Conservation (phyloP, 1,139 yeast species). For the Saccharomycopsis crataegensis region DNA sequence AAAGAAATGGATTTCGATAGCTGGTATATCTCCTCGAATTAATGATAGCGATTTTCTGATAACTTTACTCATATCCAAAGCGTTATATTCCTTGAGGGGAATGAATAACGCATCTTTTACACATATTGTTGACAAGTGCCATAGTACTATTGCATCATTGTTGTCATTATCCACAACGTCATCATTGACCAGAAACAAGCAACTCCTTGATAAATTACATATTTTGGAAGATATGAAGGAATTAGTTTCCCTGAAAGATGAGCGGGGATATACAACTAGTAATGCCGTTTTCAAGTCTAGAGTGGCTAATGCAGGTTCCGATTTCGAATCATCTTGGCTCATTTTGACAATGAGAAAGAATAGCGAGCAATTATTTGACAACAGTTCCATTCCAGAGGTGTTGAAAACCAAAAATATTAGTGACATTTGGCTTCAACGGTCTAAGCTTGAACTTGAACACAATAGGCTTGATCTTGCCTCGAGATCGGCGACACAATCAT, state of each 20-base stretch:
- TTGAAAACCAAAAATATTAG: constrained; percentile 36
- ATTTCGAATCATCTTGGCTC: constrained; percentile 56
- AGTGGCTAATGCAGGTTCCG: constrained; percentile 47
- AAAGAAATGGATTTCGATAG: constrained; percentile 34
- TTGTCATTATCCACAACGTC: constrained; percentile 43
- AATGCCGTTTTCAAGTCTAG: constrained; percentile 27
- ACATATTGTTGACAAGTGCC: constrained; percentile 32
- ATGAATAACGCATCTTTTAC: constrained; percentile 25
- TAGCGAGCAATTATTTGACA: constrained; percentile 34
- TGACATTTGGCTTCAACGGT: constrained; percentile 50
- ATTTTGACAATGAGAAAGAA: constrained; percentile 53
- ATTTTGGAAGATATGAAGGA: constrained; percentile 37
- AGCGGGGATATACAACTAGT: neutral
- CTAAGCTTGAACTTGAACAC: constrained; percentile 62
- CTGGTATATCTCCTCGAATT: constrained; percentile 23
- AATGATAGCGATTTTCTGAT: constrained; percentile 41
- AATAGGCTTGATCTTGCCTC: constrained; percentile 71
- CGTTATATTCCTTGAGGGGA: constrained; percentile 31
- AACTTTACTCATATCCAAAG: constrained; percentile 40
- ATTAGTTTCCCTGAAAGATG: neutral
- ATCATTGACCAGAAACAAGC: constrained; percentile 37
- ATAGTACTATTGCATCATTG: constrained; percentile 38
- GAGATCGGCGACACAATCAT: constrained; percentile 49
- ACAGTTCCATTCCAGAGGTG: constrained; percentile 26
- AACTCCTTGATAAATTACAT: constrained; percentile 42